Evolutionary conservation across 305 asterid species (phyloP).

Genomic region (Fraxinus latifolia): DNA sequence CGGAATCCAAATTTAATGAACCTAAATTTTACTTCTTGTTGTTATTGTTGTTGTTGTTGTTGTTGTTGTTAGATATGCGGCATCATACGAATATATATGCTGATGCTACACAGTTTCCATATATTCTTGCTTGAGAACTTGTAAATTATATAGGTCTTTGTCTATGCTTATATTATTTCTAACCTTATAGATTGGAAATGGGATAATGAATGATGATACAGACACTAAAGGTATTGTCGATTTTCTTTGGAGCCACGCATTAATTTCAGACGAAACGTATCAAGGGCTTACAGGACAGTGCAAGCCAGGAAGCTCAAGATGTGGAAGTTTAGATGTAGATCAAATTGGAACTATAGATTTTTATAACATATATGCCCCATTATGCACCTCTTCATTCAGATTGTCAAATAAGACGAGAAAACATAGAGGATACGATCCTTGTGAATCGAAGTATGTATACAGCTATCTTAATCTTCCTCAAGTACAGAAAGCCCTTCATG

Average conservation of each 20-base stretch:
- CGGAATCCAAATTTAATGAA: no score
- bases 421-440: constrained; percentile 30
- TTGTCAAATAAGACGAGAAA: neutral
- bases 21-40: no score
- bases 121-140: neutral
- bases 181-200: constrained; percentile 42
- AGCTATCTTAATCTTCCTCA: constrained; percentile 39
- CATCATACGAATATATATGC: neutral
- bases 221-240: constrained; percentile 30
- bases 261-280: constrained; percentile 40
- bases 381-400: constrained; percentile 19
- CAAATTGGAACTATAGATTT: constrained; percentile 31
- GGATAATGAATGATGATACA: constrained; percentile 36
- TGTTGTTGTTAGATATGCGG: neutral
- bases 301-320: constrained; percentile 12
- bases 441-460: constrained; percentile 26
- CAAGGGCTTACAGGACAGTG: constrained; percentile 29
- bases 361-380: constrained; percentile 38
- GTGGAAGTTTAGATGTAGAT: constrained; percentile 20
- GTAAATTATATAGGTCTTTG: neutral
- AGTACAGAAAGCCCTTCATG: constrained; percentile 42
- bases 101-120: neutral
- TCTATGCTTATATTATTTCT: neutral
- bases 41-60: no score
- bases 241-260: constrained; percentile 42